Evolutionary conservation across 2,329 filamentous ascomycete genomes (phyloP).

Genomic region (Diaporthe citrichinensis): DNA sequence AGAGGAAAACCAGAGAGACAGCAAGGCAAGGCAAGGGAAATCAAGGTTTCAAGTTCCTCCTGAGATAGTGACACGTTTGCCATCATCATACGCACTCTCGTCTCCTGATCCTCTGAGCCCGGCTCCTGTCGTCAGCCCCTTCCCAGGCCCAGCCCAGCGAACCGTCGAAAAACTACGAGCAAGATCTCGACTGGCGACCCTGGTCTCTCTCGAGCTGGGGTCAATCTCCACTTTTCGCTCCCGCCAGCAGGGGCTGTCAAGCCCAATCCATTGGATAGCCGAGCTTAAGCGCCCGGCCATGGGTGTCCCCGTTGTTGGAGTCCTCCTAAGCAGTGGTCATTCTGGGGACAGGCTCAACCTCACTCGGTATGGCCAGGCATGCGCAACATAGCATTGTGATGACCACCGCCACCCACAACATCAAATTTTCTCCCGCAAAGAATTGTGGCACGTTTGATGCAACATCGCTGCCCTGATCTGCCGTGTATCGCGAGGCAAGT

Average conservation of each 20-base stretch:
- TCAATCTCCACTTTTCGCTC: conserved; percentile 40
- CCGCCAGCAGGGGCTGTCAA: conserved; percentile 27
- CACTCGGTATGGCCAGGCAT: not conserved
- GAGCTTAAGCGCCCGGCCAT: conserved; percentile 35
- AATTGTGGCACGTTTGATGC: not conserved
- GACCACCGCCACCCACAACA: conserved; percentile 9
- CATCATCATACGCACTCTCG: conserved; percentile 3
- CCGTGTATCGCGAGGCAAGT: conserved; percentile 2
- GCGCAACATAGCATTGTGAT: not conserved
- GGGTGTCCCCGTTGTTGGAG: conserved; percentile 29
- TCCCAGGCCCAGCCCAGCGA: not conserved
- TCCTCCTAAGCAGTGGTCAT: conserved; percentile 13
- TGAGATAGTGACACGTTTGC: conserved; percentile 15
- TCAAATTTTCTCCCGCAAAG: not conserved
- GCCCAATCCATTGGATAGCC: conserved; percentile 36
- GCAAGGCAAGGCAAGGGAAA: not conserved
- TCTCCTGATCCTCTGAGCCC: conserved; percentile 20
- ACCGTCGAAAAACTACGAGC: not conserved
- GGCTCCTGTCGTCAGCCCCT: not conserved
- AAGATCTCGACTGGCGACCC: conserved; percentile 24
- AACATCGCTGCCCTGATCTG: conserved; percentile 3
- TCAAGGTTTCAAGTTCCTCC: not conserved
- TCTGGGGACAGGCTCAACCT: conserved; percentile 12
- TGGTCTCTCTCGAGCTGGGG: conserved; percentile 23
- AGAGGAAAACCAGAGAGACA: conserved; percentile 34